These are phyloP conservation scores for Eudorina sp. DNA, from an alignment of 139 green algal species.

Conservation along the genomic window DNA sequence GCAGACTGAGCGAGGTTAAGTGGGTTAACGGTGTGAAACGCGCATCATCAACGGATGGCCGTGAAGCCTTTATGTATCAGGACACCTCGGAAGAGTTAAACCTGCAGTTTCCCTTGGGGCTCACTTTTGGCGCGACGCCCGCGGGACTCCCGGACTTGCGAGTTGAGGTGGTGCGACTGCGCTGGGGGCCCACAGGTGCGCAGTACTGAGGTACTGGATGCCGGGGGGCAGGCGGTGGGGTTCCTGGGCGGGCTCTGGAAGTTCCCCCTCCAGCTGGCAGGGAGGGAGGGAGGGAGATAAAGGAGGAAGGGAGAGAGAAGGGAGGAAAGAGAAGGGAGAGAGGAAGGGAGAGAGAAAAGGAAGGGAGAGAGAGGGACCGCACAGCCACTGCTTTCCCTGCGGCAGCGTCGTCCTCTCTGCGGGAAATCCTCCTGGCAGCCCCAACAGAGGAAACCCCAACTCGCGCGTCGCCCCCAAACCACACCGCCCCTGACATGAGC, in stretches of 20 bases:
- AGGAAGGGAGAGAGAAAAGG: too few species aligned
- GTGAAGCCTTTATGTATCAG: background rate
- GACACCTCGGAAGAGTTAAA: background rate
- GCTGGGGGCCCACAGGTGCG: conserved; percentile 7
- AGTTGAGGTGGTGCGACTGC: background rate
- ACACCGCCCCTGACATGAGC: too few species aligned
- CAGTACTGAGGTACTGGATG: too few species aligned
- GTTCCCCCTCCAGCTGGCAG: background rate
- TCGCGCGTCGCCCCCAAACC: too few species aligned
- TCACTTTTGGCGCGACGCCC: background rate
- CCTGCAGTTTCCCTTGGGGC: background rate
- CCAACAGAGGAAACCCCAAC: too few species aligned
- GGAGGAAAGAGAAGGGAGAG: too few species aligned
- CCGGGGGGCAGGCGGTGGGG: background rate
- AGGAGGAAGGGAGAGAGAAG: too few species aligned
- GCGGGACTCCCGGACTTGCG: background rate
- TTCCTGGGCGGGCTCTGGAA: too few species aligned
- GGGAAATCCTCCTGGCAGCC: too few species aligned
- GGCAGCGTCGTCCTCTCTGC: too few species aligned
- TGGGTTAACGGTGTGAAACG: background rate
- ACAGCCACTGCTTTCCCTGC: too few species aligned
- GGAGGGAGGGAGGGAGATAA: background rate
- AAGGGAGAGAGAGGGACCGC: too few species aligned
- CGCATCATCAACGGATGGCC: background rate
- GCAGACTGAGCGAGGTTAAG: background rate